Evolutionary conservation across 208 protist species (phyloP), one percentile per base, ranked within the genome.

Genomic region (Trypanosoma mega): DNA sequence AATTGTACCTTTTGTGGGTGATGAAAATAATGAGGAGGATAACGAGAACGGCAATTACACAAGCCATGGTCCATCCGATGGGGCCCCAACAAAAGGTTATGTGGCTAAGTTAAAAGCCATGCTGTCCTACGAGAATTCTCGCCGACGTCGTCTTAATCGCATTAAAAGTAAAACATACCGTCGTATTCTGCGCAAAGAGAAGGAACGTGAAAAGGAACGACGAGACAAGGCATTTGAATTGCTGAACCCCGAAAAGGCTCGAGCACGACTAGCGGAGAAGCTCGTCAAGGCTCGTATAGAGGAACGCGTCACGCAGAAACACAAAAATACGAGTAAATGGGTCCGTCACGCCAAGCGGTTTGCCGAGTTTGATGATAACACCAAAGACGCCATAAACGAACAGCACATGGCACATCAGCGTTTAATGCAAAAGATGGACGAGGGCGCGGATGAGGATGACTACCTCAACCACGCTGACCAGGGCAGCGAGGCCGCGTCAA

Each of bases 131-230:
- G 89, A 97, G 58, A 92, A 90, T 69, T 78, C 78, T 43, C 80
- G 87, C 2, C 83, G 89, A 20, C 79, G 85, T 59, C 85, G 92
- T 12, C 72, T 96, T 33, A 97, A 97, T 56, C 67, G 77, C n/a
- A 97, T 97, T 68, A 97, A 97, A 60, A 94, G 85, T 51, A 97
- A 97, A 63, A 94, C 89, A 20, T 97, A 97, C 74, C 81, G 90
- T 23, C 85, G 92, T 51, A 96, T 97, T 34, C 68, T 93, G 16
- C 86, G 92, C 24, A 94, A 94, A 66, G 92, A 97, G 54, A 92
- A 95, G 74, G 89, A 97, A 3, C 72, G 85, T 0, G 92, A 95
- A 53, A 74, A 76, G 62, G 87, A 96, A 43, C 72, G 81, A 9
- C 77, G 78, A 23, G 68, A 94, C 41, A 89, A 84, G 50, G 85